Base-by-base conservation (phyloP, 768 basidiomycete species). In the Termitomyces bulborhizus region DNA sequence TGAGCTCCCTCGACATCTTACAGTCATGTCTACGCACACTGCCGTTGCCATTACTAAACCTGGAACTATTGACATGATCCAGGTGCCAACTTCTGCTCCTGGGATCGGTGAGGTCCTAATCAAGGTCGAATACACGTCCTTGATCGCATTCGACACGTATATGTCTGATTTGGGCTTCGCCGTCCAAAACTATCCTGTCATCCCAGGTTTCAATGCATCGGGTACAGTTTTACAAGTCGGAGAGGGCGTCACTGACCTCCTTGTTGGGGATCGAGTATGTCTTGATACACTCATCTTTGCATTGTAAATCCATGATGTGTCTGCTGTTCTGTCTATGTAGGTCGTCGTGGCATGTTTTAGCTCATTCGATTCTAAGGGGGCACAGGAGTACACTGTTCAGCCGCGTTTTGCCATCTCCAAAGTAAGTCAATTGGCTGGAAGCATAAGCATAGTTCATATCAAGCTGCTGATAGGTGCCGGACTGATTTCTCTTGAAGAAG, bases 61-160 rank as follows among this genome's bases (percentile, higher is more conserved):
- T 53, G 71, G 74, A 6, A 61, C 65, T 4, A 57, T 76, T 36
- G 72, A 73, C 24, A 68, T 46, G 8, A 67, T 74, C n/a, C 62
- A 66, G 29, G 60, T 73, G 24, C 58, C 64, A 18, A 75, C 74
- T 11, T 31, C 41, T 16, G 55, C 41, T n/a, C 74, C 74, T 13
- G 65, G 63, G 11, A 51, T 59, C 1, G 69, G 66, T 13, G 64
- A 75, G 50, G 66, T 77, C 27, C 67, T 74, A 4, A 34, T 77
- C 26, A 70, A 73, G 57, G 70, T 73, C 11, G 67, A 66, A 43
- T 75, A 72, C 51, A 61, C 71, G 5, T 62, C 71, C 8, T 61
- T 76, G 60, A 66, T 73, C 32, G 64, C 73, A 3, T 69, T 72
- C 54, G 76, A 76, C 57, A 68, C 69, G 0, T 75, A 74, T 57